Conservation (phyloP, 148 eudicot species). For the Persicaria maculosa region DNA sequence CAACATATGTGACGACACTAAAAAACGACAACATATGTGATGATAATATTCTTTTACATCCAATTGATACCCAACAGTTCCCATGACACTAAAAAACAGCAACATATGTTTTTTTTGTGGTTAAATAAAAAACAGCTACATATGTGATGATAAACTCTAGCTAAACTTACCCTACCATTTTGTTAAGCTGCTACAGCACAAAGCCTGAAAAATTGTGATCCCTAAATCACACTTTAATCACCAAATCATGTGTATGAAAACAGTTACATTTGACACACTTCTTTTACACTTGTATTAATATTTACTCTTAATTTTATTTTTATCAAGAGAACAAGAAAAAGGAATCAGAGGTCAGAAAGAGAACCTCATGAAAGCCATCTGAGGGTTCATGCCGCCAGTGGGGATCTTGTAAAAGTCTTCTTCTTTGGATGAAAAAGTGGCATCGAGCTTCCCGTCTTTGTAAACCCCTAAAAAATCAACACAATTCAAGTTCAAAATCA, state of each 20-base stretch:
- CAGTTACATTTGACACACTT: neutral
- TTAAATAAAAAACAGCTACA: neutral
- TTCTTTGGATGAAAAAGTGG: conserved; percentile 73
- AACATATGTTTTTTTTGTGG: no score
- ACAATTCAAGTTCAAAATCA: conserved; percentile 11
- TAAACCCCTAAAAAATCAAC: conserved; percentile 45
- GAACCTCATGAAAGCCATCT: conserved; percentile 87
- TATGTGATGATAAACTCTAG: neutral
- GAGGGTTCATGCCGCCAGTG: conserved; percentile 93
- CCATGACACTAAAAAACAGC: neutral
- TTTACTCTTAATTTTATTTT: neutral
- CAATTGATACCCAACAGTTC: neutral
- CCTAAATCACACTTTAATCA: neutral
- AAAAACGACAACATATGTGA: no score
- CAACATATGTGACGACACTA: no score
- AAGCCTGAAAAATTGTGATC: neutral
- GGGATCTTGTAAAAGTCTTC: conserved; percentile 85
- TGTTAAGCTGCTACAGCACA: neutral
- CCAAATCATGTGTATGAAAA: neutral
- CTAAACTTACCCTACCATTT: neutral
- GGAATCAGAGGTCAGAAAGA: neutral
- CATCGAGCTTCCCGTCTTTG: conserved; percentile 93
- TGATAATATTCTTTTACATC: neutral
- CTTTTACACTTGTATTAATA: neutral
- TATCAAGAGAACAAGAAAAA: neutral